Evolutionary conservation across 768 basidiomycete species (phyloP).

Genomic region (Strobilomyces echinocephalus): DNA sequence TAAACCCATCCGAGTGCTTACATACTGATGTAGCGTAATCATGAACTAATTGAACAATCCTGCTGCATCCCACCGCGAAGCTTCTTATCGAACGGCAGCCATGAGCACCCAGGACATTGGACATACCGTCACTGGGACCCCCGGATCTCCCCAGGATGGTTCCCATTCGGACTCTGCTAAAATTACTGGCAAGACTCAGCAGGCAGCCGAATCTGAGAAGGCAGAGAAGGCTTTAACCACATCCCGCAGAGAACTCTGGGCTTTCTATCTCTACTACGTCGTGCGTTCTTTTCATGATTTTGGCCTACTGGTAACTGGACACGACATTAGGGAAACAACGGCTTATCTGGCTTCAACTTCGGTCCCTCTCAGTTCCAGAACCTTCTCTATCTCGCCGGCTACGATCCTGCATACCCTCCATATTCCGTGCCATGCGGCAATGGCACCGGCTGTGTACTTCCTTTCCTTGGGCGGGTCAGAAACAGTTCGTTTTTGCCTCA

Average conservation of each 20-base stretch:
- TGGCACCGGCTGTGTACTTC: conserved; percentile 56
- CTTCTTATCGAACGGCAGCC: not conserved
- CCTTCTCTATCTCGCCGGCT: conserved; percentile 66
- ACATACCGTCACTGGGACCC: not conserved
- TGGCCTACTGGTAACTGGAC: not conserved
- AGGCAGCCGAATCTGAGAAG: not conserved
- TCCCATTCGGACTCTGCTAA: not conserved
- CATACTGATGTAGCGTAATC: not conserved
- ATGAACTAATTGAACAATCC: not conserved
- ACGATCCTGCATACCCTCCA: conserved; percentile 57
- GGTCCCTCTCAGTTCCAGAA: conserved; percentile 76
- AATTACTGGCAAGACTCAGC: not conserved
- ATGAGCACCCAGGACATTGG: conserved; percentile 3
- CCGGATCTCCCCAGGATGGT: not conserved
- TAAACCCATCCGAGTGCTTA: too few relatives aligned
- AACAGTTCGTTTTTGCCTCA: conserved; percentile 43
- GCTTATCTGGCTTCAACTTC: conserved; percentile 64
- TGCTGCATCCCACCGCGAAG: not conserved
- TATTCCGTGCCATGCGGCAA: conserved; percentile 47
- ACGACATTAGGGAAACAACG: conserved; percentile 53
- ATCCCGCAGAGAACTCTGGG: conserved; percentile 49
- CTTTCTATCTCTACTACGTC: conserved; percentile 58
- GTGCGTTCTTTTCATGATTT: conserved; percentile 19
- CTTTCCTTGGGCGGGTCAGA: conserved; percentile 56
- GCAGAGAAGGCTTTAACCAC: conserved; percentile 29